A percentile compares a stretch with the other conserved stretches of the same genome.
These are phyloP conservation scores for Volutella citrinella DNA, from an alignment of 2,329 filamentous ascomycete genomes.

Conservation along the genomic window DNA sequence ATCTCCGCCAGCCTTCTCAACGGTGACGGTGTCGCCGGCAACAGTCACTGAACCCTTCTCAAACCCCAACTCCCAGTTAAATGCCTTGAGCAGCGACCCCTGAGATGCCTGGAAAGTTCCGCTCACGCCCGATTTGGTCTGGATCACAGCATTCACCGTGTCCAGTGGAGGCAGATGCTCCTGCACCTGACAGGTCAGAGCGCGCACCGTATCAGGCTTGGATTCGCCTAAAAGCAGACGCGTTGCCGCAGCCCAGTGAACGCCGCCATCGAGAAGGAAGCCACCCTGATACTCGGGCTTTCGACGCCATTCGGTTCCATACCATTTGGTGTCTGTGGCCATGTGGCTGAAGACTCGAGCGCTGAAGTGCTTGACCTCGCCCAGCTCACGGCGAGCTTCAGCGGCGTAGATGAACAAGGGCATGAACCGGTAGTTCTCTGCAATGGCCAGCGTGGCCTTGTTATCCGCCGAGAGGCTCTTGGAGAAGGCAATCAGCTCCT, in stretches of 20 bases:
- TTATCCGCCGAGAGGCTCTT: slow-evolving; percentile 22
- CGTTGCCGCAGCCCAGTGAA: slow-evolving; percentile 66
- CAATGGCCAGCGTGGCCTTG: slow-evolving; percentile 53
- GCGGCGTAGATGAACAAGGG: slow-evolving; percentile 52
- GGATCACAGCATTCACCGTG: slow-evolving; percentile 59
- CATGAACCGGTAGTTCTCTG: slow-evolving; percentile 71
- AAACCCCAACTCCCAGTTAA: slow-evolving; percentile 55
- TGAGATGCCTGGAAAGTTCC: slow-evolving; percentile 58
- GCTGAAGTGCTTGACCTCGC: slow-evolving; percentile 44
- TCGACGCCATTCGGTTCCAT: slow-evolving; percentile 61
- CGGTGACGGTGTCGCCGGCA: slow-evolving; percentile 41
- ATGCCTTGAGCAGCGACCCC: slow-evolving; percentile 51
- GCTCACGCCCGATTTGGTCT: slow-evolving; percentile 49
- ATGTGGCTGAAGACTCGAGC: slow-evolving; percentile 36
- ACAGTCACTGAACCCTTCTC: slow-evolving; percentile 55
- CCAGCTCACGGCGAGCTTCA: slow-evolving; percentile 32
- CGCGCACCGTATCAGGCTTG: slow-evolving; percentile 45
- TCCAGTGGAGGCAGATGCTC: slow-evolving; percentile 63
- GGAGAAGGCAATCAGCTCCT: slow-evolving; percentile 38
- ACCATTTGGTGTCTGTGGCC: slow-evolving; percentile 41
- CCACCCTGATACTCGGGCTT: slow-evolving; percentile 70
- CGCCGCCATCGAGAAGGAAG: slow-evolving; percentile 72
- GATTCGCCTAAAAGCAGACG: slow-evolving; percentile 54
- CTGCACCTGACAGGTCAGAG: slow-evolving; percentile 53
- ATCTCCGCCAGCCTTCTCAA: slow-evolving; percentile 34